These are phyloP conservation scores for Xylariales sp. DNA, from an alignment of 2,329 filamentous ascomycete genomes.

Conservation along the genomic window DNA sequence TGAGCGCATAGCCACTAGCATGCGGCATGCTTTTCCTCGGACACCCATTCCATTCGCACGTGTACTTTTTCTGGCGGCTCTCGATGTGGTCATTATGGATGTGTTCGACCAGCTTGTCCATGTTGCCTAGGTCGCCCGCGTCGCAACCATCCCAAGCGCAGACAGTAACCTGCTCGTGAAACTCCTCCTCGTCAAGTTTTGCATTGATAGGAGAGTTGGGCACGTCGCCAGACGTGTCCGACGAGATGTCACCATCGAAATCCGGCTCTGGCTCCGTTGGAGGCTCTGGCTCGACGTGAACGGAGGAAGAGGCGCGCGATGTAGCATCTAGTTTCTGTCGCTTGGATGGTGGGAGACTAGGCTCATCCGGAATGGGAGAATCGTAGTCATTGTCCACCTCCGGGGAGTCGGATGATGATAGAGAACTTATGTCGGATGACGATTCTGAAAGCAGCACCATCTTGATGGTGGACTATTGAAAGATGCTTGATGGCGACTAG, in stretches of 20 bases:
- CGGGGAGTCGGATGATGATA: slow-evolving; percentile 26
- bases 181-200: slow-evolving; percentile 68
- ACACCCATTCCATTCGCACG: slow-evolving; percentile 96
- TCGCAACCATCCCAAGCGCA: slow-evolving; percentile 76
- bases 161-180: slow-evolving; percentile 71
- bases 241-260: slow-evolving; percentile 69
- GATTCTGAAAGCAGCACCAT: slow-evolving; percentile 21
- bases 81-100: slow-evolving; percentile 94
- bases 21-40: slow-evolving; percentile 83
- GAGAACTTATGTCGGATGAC: slow-evolving; percentile 26
- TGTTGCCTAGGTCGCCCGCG: slow-evolving; percentile 68
- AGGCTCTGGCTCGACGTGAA: slow-evolving; percentile 43
- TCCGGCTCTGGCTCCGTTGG: slow-evolving; percentile 25
- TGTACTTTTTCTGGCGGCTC: slow-evolving; percentile 90
- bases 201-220: slow-evolving; percentile 66
- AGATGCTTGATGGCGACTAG: too few relatives aligned
- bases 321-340: slow-evolving; percentile 29
- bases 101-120: slow-evolving; percentile 77
- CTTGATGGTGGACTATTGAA: slow-evolving; percentile 1
- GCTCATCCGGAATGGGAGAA: slow-evolving; percentile 9
- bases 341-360: slow-evolving; percentile 25
- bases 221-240: slow-evolving; percentile 83
- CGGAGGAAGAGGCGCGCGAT: slow-evolving; percentile 40
- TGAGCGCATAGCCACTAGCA: slow-evolving; percentile 90
- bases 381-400: slow-evolving; percentile 22